Conservation (phyloP, 2,329 filamentous ascomycete genomes). For the Metarhizium anisopliae region DNA sequence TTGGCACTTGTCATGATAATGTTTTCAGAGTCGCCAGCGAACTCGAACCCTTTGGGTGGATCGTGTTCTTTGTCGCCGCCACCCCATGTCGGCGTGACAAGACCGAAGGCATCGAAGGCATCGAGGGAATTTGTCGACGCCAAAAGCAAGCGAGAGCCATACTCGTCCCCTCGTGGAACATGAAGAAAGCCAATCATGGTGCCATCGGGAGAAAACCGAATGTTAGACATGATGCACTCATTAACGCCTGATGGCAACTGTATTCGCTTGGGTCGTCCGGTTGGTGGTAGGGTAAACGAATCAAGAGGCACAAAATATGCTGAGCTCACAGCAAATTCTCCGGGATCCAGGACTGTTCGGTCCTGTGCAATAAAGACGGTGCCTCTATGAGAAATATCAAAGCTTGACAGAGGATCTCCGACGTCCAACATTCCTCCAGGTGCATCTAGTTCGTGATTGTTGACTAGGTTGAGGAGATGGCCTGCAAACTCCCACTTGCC, state of each 20-base stretch:
- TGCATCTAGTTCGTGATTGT: conserved; percentile 21
- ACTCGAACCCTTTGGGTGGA: conserved; percentile 24
- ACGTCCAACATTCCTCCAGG: conserved; percentile 18
- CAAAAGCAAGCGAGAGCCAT: conserved; percentile 21
- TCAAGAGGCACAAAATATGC: conserved; percentile 25
- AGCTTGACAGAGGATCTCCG: conserved; percentile 14
- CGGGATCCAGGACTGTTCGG: conserved; percentile 4
- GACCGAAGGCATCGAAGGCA: conserved; percentile 6
- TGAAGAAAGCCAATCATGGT: conserved; percentile 26
- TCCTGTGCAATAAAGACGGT: conserved; percentile 24
- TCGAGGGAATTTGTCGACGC: conserved; percentile 12
- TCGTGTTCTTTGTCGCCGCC: conserved; percentile 15
- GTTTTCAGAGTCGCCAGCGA: conserved; percentile 21
- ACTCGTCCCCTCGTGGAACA: conserved; percentile 12
- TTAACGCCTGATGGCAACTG: conserved; percentile 7
- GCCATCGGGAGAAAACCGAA: conserved; percentile 28
- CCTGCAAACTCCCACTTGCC: conserved; percentile 20
- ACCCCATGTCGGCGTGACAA: background rate
- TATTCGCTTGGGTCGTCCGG: conserved; percentile 15
- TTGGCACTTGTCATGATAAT: conserved; percentile 25
- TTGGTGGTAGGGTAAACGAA: conserved; percentile 18
- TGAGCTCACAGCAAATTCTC: conserved; percentile 9
- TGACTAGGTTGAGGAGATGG: conserved; percentile 24
- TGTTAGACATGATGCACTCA: conserved; percentile 12
- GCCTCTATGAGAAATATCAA: conserved; percentile 24